A percentile compares a stretch with the other conserved stretches of the same genome.
phyloP scores from a whole-genome alignment of 2,329 filamentous ascomycete species.

The Cladosporium oxysporum region DNA sequence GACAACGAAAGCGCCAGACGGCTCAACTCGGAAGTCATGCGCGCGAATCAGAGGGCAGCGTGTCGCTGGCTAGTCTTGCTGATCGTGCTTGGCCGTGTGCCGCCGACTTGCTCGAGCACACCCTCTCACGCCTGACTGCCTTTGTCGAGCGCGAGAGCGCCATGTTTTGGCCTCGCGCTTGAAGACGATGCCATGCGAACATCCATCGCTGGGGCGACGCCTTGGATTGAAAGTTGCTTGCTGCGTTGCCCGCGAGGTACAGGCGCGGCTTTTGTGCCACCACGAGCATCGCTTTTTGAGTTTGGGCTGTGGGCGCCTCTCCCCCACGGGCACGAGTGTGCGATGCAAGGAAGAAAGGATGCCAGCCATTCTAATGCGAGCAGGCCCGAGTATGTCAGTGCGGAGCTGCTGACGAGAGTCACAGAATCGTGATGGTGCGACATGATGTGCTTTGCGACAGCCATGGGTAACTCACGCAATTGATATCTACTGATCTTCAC shows the following conservation, averaged over 20 bases:
- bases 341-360: slow-evolving; percentile 19
- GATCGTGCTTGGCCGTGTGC: slow-evolving; percentile 19
- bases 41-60: slow-evolving; percentile 14
- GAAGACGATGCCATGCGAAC: not conserved
- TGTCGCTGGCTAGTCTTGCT: slow-evolving; percentile 3
- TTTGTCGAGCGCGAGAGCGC: slow-evolving; percentile 1
- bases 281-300: slow-evolving; percentile 15
- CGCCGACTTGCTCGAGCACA: slow-evolving; percentile 20
- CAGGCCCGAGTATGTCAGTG: not conserved
- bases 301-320: slow-evolving; percentile 17
- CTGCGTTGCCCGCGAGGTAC: slow-evolving; percentile 17
- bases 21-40: slow-evolving; percentile 18
- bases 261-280: slow-evolving; percentile 16
- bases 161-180: not conserved
- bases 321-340: slow-evolving; percentile 11
- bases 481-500: slow-evolving; percentile 4
- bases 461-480: not conserved
- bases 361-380: slow-evolving; percentile 14
- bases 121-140: slow-evolving; percentile 3
- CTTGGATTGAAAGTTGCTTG: slow-evolving; percentile 4
- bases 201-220: slow-evolving; percentile 7
- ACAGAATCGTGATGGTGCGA: slow-evolving; percentile 12
- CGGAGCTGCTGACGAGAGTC: slow-evolving; percentile 4
- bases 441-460: not conserved
- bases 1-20: slow-evolving; percentile 20